A percentile compares a stretch with the other conserved stretches of the same genome.
These are phyloP conservation scores for Fusarium luffae DNA, from an alignment of 2,329 filamentous ascomycete genomes.

Conservation along the genomic window DNA sequence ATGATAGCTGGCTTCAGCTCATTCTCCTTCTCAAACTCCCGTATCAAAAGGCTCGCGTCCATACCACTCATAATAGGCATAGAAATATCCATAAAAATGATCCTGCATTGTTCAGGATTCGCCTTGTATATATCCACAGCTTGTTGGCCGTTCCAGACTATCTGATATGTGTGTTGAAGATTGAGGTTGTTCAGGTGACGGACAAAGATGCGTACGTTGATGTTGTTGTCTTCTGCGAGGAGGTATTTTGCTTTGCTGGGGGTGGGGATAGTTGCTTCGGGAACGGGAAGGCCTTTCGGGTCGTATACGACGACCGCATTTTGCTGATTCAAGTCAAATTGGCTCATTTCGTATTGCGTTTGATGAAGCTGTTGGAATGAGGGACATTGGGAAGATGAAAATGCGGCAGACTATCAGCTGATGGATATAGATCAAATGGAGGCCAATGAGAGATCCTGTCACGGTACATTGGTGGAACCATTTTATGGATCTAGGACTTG, in stretches of 20 bases:
- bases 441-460: not conserved
- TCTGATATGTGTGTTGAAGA: not conserved
- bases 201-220: not conserved
- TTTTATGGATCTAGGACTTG: not conserved
- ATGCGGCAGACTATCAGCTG: not conserved
- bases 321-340: not conserved
- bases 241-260: not conserved
- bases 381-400: too few relatives aligned
- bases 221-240: slow-evolving; percentile 13
- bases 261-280: fast-evolving
- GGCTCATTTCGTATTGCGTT: not conserved
- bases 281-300: fast-evolving
- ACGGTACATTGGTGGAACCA: not conserved
- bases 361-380: not conserved
- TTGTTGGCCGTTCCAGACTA: slow-evolving; percentile 7
- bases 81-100: slow-evolving; percentile 6
- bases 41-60: not conserved
- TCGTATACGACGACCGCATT: not conserved
- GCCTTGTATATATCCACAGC: slow-evolving; percentile 4
- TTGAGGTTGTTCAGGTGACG: not conserved
- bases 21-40: slow-evolving; percentile 1
- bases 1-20: not conserved
- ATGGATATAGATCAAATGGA: not conserved
- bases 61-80: slow-evolving; percentile 22
- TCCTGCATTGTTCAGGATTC: not conserved